Evolutionary conservation across 2,329 filamentous ascomycete species (phyloP).

Genomic region (Onygenales sp.): DNA sequence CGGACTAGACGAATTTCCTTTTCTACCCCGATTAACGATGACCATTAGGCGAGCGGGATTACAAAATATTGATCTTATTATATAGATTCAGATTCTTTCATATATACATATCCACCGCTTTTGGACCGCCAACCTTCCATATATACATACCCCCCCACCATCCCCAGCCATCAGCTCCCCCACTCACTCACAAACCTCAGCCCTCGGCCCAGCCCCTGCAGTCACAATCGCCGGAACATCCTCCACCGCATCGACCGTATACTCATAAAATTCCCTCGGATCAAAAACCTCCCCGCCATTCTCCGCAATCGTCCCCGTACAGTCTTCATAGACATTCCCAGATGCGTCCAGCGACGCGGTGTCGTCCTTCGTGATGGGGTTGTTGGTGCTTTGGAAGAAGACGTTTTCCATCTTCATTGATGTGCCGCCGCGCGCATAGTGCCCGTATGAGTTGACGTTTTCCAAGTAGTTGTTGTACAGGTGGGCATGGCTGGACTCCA

Average conservation of each 20-base stretch:
- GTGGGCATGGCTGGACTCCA: not conserved
- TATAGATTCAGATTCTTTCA: no score
- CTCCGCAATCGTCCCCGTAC: not conserved
- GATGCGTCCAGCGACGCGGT: not conserved
- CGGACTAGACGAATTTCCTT: not conserved
- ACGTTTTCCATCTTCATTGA: slow-evolving; percentile 1
- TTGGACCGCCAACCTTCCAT: no score
- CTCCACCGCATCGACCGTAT: not conserved
- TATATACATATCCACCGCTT: no score
- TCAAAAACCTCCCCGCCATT: not conserved
- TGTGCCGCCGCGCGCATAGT: slow-evolving; percentile 1
- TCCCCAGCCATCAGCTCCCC: not conserved
- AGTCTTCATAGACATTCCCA: slow-evolving; percentile 1
- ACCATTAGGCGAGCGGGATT: no score
- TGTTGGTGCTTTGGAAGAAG: not conserved
- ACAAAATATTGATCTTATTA: no score
- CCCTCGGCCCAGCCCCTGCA: not conserved
- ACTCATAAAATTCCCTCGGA: not conserved
- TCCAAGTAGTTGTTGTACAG: slow-evolving; percentile 3
- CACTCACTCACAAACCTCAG: not conserved
- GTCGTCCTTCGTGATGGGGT: not conserved
- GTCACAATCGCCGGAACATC: slow-evolving; percentile 1
- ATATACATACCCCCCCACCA: no score
- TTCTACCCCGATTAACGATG: no score
- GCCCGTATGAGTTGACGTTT: not conserved